Base-by-base conservation (phyloP, 768 basidiomycete species). In the Cantharellus cinnabarinus region DNA sequence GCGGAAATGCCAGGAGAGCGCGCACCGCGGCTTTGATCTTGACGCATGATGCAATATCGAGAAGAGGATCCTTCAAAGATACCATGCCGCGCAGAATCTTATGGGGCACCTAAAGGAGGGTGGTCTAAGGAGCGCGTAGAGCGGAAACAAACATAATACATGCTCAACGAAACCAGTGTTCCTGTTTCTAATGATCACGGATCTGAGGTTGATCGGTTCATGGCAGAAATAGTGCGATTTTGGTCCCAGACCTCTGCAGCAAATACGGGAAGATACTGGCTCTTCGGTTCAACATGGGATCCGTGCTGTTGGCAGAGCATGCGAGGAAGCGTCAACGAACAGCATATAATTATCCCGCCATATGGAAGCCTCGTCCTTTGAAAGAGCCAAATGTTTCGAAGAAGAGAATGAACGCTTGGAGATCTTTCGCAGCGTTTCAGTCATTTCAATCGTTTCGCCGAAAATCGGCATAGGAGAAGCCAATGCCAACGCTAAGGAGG, bases 351-450 rank as follows among this genome's bases (percentile, higher is more conserved):
- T 74, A 86, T 7, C 86, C 87, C 0, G 85, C 75, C 56, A 89
- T 72, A 63, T 87, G 83, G 51, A 89, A 73, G 0, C 77, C 71
- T 34, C 85, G 70, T 2, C 82, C 83, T 54, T 77, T 67, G 68
- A 84, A 87, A 63, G 85, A 76, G 10, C 74, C 72, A 71, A 89
- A 90, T 0, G 81, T 80, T 63, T 87, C 81, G 64, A 87, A 85
- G 70, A 88, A 87, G 59, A 89, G 82, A 58, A 88, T 72, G 69
- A 89, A 89, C 0, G 85, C 81, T 55, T 82, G 74, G 42, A 88
- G 72, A 64, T 89, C 82, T 62, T 76, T 77, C 3, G 85, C 82
- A 0, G 86, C 87, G n/a, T 80, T 80, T 29, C 89, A 85, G 0
- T 86, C 84, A 0, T 82, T 86, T 59, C 77, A 79, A 15, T 85